phyloP scores from a whole-genome alignment of 2,329 filamentous ascomycete species.

The Aspergillus carbonarius region DNA sequence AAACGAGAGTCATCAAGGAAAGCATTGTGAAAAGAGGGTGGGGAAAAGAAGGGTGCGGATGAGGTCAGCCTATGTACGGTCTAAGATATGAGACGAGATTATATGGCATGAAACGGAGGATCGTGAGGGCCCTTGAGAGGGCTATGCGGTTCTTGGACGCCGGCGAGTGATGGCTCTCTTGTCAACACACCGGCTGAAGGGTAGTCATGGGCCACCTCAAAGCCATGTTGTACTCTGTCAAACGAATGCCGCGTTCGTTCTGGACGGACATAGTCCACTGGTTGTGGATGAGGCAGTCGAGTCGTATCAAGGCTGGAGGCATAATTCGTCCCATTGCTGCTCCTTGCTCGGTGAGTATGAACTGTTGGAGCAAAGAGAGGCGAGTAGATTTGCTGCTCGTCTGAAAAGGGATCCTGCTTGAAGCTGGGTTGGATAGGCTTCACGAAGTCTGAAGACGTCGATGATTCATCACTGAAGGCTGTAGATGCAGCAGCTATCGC shows the following conservation, averaged over 20 bases:
- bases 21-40: slow-evolving; percentile 34
- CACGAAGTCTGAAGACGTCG: slow-evolving; percentile 40
- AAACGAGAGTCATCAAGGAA: slow-evolving; percentile 20
- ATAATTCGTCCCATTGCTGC: slow-evolving; percentile 91
- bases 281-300: slow-evolving; percentile 56
- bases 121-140: slow-evolving; percentile 35
- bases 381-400: slow-evolving; percentile 89
- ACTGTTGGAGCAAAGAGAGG: slow-evolving; percentile 78
- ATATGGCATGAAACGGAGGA: slow-evolving; percentile 32
- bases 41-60: slow-evolving; percentile 22
- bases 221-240: slow-evolving; percentile 79
- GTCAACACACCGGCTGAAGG: slow-evolving; percentile 84
- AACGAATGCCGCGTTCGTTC: slow-evolving; percentile 84
- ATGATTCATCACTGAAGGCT: slow-evolving; percentile 39
- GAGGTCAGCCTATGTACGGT: slow-evolving; percentile 30
- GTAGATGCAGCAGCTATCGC: slow-evolving; percentile 41
- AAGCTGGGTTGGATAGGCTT: slow-evolving; percentile 57
- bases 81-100: slow-evolving; percentile 25
- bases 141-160: slow-evolving; percentile 27
- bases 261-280: slow-evolving; percentile 60
- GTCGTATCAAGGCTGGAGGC: slow-evolving; percentile 56
- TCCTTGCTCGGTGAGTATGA: slow-evolving; percentile 75
- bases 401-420: slow-evolving; percentile 66
- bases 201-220: slow-evolving; percentile 85
- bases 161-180: slow-evolving; percentile 65